These are phyloP conservation scores for Lagenidium sp. DNA, from an alignment of 352 stramenopile genomes.

Conservation along the genomic window DNA sequence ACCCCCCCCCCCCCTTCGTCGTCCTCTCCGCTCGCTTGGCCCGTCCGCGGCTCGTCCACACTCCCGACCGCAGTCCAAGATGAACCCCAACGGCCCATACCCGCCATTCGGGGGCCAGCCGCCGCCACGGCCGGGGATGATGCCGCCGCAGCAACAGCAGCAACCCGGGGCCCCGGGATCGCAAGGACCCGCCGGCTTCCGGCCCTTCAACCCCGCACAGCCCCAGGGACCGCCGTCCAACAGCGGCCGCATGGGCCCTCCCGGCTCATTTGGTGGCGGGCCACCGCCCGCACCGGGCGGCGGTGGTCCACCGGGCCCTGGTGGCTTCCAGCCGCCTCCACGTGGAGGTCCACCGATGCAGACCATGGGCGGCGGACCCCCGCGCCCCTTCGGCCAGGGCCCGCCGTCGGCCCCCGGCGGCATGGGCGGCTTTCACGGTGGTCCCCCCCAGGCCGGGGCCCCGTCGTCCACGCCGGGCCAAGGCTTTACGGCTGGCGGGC, in stretches of 20 bases:
- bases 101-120: conserved; percentile 38
- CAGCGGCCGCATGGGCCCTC: conserved; percentile 4
- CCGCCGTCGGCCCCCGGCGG: neutral
- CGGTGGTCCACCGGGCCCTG: neutral
- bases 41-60: neutral
- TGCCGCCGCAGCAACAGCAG: conserved; percentile 11
- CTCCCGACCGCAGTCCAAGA: neutral
- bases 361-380: no score
- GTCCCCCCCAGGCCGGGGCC: conserved; percentile 9
- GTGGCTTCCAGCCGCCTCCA: neutral
- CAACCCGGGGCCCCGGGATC: conserved; percentile 7
- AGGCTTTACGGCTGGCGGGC: conserved; percentile 5
- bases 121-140: conserved; percentile 16
- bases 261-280: neutral
- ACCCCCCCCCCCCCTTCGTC: no score
- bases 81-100: conserved; percentile 4
- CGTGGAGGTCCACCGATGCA: conserved; percentile 4
- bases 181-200: conserved; percentile 29
- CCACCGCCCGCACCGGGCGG: neutral
- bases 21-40: no score
- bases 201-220: conserved; percentile 53
- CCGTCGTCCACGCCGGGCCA: conserved; percentile 6
- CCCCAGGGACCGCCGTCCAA: conserved; percentile 10
- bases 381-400: neutral
- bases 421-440: neutral